A percentile compares a stretch with the other conserved stretches of the same genome.
Evolutionary conservation across 306 rosid species (phyloP).

Genomic region (Benincasa hispida): DNA sequence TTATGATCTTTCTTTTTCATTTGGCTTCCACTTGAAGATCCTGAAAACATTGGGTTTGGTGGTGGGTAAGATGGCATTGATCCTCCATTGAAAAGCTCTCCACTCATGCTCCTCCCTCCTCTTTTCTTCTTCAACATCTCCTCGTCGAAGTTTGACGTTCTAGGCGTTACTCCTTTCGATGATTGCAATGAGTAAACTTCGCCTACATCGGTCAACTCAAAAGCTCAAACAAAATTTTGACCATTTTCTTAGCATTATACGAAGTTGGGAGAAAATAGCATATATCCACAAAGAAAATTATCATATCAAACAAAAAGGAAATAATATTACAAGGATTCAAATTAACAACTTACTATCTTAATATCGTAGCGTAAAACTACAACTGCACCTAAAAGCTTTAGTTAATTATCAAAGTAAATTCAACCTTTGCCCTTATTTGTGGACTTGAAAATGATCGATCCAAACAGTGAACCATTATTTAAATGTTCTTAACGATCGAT

Average conservation of each 20-base stretch:
- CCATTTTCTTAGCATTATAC: too few species aligned
- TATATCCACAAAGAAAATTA: neutral
- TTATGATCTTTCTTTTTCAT: constrained; percentile 48
- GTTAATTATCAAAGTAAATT: too few species aligned
- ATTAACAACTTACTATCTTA: neutral
- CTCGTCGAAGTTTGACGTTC: constrained; percentile 64
- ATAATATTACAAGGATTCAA: neutral
- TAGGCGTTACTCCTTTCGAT: constrained; percentile 59
- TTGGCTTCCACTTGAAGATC: constrained; percentile 35
- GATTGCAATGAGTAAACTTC: constrained; percentile 59
- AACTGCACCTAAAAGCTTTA: too few species aligned
- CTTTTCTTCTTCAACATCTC: constrained; percentile 60
- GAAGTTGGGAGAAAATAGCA: too few species aligned
- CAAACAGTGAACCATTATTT: too few species aligned
- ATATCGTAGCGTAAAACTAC: too few species aligned
- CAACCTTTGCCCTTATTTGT: too few species aligned
- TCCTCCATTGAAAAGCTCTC: constrained; percentile 52
- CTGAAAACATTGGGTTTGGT: constrained; percentile 62
- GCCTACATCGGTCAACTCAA: neutral
- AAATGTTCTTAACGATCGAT: too few species aligned
- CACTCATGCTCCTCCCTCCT: constrained; percentile 62
- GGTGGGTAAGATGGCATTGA: constrained; percentile 41
- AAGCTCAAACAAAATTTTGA: neutral
- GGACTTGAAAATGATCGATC: too few species aligned
- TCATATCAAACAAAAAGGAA: neutral